Evolutionary conservation across 2,329 filamentous ascomycete genomes (phyloP), one percentile per base, ranked within the genome.

Genomic region (Calonectria henricotiae): DNA sequence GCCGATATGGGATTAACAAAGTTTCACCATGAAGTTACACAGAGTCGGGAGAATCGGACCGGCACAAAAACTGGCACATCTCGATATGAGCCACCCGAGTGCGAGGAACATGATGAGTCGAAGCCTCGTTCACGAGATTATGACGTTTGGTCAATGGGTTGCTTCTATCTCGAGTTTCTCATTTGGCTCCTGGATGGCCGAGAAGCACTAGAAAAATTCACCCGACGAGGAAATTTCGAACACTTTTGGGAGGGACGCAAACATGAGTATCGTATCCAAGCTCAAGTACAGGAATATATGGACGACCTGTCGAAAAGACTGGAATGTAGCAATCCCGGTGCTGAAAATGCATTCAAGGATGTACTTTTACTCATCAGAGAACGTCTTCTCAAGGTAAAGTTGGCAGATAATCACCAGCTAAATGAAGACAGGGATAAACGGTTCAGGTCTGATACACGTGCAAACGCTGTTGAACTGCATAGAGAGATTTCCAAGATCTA

Each of bases 301-400:
- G 9, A n/a, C 4, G 15, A 15, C 3, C 3, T 51, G 30, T 32
- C 25, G 2, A 9, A 32, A 11, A 17, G 47, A 17, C 15, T 51
- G 27, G 15, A 17, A 4, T 27, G 2, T 9, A 27, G 15, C n/a
- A 32, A 32, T 11, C 0, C 3, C 25, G 32, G n/a, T 7, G 6
- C 27, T 3, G 17, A 51, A 17, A 51, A 51, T 11, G 47, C 47
- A 11, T 23, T 51, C 47, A 17, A 51, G 5, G 47, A 51, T 51
- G n/a, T 32, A 6, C 47, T 51, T 6, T 32, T n/a, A 7, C 17
- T 51, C 4, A 51, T 51, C 13, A 51, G 27, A 20, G 30, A 25
- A 2, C 47, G 47, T n/a, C 47, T 51, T 32, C 47, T 51, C 17
- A 51, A 51, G 47, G 47, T 51, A 32, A 51, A 51, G 17, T 30